Percentiles rank a stretch among this genome's conserved stretches.
Conservation (phyloP, 2,329 filamentous ascomycete genomes). For the Penicillium sp. region DNA sequence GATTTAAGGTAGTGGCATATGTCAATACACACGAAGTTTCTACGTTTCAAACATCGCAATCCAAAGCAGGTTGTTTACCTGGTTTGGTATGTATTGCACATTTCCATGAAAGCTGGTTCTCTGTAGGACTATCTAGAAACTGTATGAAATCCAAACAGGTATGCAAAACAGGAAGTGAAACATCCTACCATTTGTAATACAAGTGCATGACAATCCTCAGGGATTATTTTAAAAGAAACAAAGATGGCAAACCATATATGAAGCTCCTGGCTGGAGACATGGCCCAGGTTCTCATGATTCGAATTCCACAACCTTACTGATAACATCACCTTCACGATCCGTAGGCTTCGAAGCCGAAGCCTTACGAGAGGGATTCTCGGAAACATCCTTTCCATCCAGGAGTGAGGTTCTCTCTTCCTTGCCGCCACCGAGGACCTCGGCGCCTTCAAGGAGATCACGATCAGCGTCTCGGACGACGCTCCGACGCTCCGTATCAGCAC, state of each 20-base stretch:
- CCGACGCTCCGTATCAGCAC: slow-evolving; percentile 61
- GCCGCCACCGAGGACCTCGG: slow-evolving; percentile 62
- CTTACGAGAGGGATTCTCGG: slow-evolving; percentile 6
- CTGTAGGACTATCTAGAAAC: not conserved
- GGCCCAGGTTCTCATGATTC: slow-evolving; percentile 27
- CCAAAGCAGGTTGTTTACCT: too few species aligned
- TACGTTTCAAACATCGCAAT: not conserved
- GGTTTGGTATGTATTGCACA: not conserved
- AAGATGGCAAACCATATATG: not conserved
- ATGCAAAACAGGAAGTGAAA: not conserved
- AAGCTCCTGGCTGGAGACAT: not conserved
- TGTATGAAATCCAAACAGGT: not conserved
- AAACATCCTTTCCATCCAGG: slow-evolving; percentile 28
- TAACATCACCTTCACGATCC: slow-evolving; percentile 27
- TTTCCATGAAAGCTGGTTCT: not conserved
- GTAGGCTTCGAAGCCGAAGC: slow-evolving; percentile 7
- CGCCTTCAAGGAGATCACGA: slow-evolving; percentile 70
- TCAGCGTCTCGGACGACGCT: slow-evolving; percentile 65
- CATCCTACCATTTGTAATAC: slow-evolving; percentile 10
- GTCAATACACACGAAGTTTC: not conserved
- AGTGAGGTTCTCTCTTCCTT: slow-evolving; percentile 33
- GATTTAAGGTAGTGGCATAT: not conserved
- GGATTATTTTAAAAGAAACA: not conserved
- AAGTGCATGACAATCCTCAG: slow-evolving; percentile 1
- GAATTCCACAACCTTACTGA: slow-evolving; percentile 44